These are phyloP conservation scores for Cerioporus squamosus DNA, from an alignment of 1,284 basidiomycete genomes.

Conservation along the genomic window DNA sequence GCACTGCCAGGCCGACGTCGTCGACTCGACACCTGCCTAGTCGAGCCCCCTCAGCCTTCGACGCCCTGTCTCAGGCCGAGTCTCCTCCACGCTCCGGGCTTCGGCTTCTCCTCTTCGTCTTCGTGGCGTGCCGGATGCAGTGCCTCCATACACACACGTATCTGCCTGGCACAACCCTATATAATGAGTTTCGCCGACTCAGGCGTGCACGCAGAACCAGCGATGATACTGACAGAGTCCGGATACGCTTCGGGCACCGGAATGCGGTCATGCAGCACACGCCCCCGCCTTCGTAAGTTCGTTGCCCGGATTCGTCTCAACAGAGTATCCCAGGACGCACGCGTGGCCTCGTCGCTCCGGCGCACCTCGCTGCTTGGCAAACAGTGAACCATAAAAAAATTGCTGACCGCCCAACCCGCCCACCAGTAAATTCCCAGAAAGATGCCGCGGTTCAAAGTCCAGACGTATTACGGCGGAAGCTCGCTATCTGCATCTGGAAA, in stretches of 20 bases:
- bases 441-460: no score
- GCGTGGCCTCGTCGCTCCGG: not conserved
- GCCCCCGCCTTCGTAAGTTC: not conserved
- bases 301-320: not conserved
- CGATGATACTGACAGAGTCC: no score
- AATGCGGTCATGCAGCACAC: no score
- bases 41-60: not conserved
- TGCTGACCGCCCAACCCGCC: not conserved
- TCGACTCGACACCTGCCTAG: not conserved
- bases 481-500: no score
- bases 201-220: no score
- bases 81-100: no score
- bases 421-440: not conserved
- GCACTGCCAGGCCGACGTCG: no score
- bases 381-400: conserved; percentile 2
- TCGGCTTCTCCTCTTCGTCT: not conserved
- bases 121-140: conserved; percentile 2
- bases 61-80: not conserved
- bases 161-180: not conserved
- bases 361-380: not conserved
- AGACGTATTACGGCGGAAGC: no score
- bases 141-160: not conserved
- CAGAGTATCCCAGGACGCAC: not conserved
- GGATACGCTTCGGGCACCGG: no score
- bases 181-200: no score